phyloP scores from a whole-genome alignment of 495 filamentous ascomycete genomes.

The Jackrogersella multiformis region DNA sequence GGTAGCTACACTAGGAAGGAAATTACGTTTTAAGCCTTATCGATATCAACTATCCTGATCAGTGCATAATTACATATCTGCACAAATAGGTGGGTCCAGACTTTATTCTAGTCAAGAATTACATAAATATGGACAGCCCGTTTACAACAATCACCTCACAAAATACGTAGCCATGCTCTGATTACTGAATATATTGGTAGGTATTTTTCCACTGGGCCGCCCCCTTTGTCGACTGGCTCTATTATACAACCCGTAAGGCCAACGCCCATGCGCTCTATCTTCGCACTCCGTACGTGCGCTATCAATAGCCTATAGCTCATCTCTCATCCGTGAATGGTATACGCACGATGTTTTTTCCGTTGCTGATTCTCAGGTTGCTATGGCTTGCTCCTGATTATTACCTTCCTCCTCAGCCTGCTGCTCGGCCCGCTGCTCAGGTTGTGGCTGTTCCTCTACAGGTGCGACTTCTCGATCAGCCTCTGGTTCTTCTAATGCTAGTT shows the following conservation, averaged over 20 bases:
- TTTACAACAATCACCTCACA: too few relatives aligned
- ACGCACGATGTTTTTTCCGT: neutral
- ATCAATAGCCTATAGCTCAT: conserved; percentile 8
- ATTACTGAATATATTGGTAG: conserved; percentile 16
- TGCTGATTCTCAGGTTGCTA: neutral
- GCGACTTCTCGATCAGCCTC: conserved; percentile 46
- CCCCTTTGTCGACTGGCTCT: conserved; percentile 28
- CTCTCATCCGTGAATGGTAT: conserved; percentile 7
- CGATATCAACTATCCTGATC: neutral
- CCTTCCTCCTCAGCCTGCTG: conserved; percentile 8
- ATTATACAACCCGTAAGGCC: conserved; percentile 41
- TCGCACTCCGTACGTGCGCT: neutral
- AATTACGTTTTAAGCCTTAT: conserved; percentile 1
- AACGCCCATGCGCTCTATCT: conserved; percentile 5
- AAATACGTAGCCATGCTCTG: neutral
- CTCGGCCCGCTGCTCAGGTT: conserved; percentile 17
- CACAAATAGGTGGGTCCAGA: neutral
- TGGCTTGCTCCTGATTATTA: conserved; percentile 17
- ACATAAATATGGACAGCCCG: too few relatives aligned
- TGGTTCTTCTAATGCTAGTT: conserved; percentile 58
- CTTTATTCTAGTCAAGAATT: neutral
- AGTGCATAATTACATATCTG: neutral
- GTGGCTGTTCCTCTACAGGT: conserved; percentile 18
- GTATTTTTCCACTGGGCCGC: conserved; percentile 8
- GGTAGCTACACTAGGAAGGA: neutral